phyloP scores from a whole-genome alignment of 768 basidiomycete genomes.

The Rhizopogon vulgaris region DNA sequence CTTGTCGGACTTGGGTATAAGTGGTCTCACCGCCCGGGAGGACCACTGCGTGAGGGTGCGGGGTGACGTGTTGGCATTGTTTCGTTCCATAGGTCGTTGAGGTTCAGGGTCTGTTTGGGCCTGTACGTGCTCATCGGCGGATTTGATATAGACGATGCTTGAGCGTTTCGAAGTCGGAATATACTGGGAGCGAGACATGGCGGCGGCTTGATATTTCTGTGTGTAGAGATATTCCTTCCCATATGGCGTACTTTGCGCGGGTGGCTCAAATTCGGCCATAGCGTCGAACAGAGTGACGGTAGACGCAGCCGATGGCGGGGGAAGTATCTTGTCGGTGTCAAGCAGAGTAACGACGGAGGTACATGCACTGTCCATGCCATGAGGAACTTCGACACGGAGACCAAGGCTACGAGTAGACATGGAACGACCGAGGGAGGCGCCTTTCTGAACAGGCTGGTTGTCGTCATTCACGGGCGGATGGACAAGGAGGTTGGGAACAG shows the following conservation, averaged over 20 bases:
- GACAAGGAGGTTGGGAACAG: slow-evolving; percentile 24
- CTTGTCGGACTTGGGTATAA: slow-evolving; percentile 48
- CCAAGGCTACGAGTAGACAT: slow-evolving; percentile 40
- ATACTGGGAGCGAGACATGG: slow-evolving; percentile 13
- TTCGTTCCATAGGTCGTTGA: neutral
- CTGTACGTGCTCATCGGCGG: slow-evolving; percentile 34
- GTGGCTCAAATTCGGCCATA: slow-evolving; percentile 12
- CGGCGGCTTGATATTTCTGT: slow-evolving; percentile 13
- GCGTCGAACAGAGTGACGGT: slow-evolving; percentile 56
- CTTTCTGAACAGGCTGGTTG: slow-evolving; percentile 12
- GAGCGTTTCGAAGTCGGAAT: slow-evolving; percentile 36
- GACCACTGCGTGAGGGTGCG: slow-evolving; percentile 41
- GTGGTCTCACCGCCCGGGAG: slow-evolving; percentile 44
- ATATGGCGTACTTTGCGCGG: slow-evolving; percentile 60
- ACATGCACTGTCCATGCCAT: slow-evolving; percentile 43
- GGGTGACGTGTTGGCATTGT: slow-evolving; percentile 10
- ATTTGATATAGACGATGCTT: slow-evolving; percentile 61
- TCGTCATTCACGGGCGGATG: slow-evolving; percentile 38
- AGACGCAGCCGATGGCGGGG: slow-evolving; percentile 51
- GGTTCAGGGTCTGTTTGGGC: neutral
- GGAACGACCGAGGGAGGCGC: slow-evolving; percentile 24
- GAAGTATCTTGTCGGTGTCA: slow-evolving; percentile 22
- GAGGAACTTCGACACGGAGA: slow-evolving; percentile 46
- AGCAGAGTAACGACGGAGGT: slow-evolving; percentile 42
- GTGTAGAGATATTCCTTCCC: slow-evolving; percentile 25